phyloP scores from a whole-genome alignment of 2,329 filamentous ascomycete genomes.

The Neonectria magnoliae region DNA sequence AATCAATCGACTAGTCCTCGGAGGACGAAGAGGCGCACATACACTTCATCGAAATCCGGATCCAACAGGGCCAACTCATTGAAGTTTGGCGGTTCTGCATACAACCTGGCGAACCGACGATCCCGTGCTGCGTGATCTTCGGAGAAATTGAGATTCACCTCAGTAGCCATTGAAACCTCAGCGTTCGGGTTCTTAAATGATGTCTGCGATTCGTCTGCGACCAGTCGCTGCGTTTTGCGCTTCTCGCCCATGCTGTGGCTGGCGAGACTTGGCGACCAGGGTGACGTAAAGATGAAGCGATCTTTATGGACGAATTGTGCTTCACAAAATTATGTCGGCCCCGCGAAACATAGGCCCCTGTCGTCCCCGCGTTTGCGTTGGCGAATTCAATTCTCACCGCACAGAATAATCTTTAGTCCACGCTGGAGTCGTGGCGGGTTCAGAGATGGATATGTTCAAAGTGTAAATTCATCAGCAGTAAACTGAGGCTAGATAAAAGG shows the following conservation, averaged over 20 bases:
- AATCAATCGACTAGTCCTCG: background rate
- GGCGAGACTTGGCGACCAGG: background rate
- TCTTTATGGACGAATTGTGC: background rate
- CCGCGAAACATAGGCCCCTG: conserved; percentile 1
- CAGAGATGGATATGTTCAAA: background rate
- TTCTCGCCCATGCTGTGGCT: conserved; percentile 32
- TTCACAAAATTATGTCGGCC: conserved; percentile 16
- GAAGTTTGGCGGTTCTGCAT: conserved; percentile 55
- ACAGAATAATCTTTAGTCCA: background rate
- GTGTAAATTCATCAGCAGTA: conserved; percentile 3
- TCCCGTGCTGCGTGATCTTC: conserved; percentile 34
- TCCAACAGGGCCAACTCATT: conserved; percentile 54
- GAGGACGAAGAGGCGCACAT: conserved; percentile 19
- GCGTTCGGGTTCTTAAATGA: background rate
- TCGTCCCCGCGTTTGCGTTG: background rate
- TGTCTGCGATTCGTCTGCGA: background rate
- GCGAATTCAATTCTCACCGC: background rate
- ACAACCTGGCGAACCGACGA: conserved; percentile 52
- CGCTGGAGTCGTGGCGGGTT: background rate
- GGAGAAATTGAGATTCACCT: background rate
- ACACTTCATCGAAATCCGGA: conserved; percentile 55
- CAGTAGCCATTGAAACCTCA: background rate
- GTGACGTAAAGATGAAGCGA: background rate
- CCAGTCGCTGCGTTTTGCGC: conserved; percentile 30
- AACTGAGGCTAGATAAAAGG: conserved; percentile 2